Evolutionary conservation across 2,329 filamentous ascomycete species (phyloP).

Genomic region (Colletotrichum spinosum): DNA sequence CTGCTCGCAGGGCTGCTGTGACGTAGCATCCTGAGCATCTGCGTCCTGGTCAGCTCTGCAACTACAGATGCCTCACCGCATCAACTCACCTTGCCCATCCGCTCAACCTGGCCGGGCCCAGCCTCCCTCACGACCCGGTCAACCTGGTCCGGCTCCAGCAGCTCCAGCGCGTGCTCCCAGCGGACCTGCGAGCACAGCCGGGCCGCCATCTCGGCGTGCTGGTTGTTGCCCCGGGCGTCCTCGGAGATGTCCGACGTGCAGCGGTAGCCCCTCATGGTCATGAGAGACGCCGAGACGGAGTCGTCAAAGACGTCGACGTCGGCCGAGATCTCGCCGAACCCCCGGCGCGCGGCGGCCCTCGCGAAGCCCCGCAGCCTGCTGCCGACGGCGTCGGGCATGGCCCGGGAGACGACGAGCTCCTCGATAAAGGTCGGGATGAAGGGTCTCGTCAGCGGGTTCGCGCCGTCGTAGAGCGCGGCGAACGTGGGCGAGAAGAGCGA

Average conservation of each 20-base stretch:
- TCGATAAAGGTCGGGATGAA: background rate
- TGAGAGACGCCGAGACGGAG: background rate
- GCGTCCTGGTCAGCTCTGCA: background rate
- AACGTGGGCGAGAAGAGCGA: background rate
- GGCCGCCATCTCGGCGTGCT: conserved; percentile 1
- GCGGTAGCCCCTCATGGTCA: conserved; percentile 9
- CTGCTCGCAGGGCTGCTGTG: conserved; percentile 2
- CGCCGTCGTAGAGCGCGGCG: background rate
- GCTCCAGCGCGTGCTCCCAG: conserved; percentile 8
- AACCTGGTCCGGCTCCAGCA: conserved; percentile 8
- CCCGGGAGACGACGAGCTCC: background rate
- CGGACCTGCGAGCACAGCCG: conserved; percentile 8
- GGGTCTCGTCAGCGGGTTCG: background rate
- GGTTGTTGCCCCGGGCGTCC: background rate
- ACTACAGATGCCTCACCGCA: background rate
- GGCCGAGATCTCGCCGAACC: conserved; percentile 7
- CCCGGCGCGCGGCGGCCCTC: background rate
- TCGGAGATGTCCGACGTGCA: background rate
- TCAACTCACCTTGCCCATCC: background rate
- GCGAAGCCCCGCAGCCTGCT: background rate
- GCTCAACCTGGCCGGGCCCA: background rate
- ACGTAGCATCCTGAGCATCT: conserved; percentile 2
- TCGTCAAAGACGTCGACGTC: conserved; percentile 7
- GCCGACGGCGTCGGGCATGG: background rate
- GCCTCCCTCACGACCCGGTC: background rate